Conservation (phyloP, 164 flowering plant species). For the Amborella trichopoda region DNA sequence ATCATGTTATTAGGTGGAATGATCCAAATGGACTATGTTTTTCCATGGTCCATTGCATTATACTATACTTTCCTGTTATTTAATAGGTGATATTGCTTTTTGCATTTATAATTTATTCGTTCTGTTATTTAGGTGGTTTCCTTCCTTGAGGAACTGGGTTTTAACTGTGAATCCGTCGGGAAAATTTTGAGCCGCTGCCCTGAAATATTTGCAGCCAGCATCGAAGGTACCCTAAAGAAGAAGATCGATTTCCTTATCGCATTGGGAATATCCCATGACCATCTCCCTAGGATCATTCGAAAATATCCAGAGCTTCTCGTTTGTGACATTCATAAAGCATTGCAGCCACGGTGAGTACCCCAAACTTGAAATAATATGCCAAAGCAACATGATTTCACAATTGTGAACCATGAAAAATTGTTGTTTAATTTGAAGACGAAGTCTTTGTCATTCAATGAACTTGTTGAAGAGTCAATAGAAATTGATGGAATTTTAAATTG, state of each 20-base stretch:
- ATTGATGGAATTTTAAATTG: no score
- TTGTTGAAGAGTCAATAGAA: no score
- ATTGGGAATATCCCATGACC: slow-evolving; percentile 39
- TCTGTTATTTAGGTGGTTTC: slow-evolving; percentile 74
- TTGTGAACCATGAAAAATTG: no score
- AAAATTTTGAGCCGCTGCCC: slow-evolving; percentile 63
- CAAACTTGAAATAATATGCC: not conserved
- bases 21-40: no score
- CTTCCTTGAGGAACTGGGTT: slow-evolving; percentile 56
- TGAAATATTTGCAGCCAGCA: slow-evolving; percentile 58
- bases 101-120: no score
- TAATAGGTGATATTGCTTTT: no score
- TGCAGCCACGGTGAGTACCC: slow-evolving; percentile 66
- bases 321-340: slow-evolving; percentile 39
- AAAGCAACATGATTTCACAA: not conserved
- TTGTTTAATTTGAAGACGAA: no score
- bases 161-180: slow-evolving; percentile 43
- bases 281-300: slow-evolving; percentile 54
- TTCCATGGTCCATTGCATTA: no score
- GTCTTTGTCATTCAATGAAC: no score
- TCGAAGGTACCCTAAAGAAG: slow-evolving; percentile 54
- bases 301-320: slow-evolving; percentile 86
- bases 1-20: no score
- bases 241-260: slow-evolving; percentile 47
- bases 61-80: no score